Evolutionary conservation across 1,139 yeast genomes (phyloP).

Genomic region (Scheffersomyces titani): DNA sequence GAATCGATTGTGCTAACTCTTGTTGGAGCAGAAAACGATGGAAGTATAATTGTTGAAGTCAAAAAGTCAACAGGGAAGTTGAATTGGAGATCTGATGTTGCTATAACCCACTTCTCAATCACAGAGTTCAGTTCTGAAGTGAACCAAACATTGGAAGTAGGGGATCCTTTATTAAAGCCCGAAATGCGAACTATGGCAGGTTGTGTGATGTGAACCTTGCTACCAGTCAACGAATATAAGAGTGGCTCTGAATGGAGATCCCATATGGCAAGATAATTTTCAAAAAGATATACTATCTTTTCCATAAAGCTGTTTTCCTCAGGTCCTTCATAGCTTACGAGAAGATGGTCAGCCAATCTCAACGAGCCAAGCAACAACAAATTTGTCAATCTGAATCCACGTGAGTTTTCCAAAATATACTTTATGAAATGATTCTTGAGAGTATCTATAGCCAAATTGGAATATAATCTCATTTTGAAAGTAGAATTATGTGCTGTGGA

Average conservation of each 20-base stretch:
- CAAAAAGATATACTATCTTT: conserved; percentile 33
- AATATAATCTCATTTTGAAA: conserved; percentile 18
- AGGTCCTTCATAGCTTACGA: conserved; percentile 16
- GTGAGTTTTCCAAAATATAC: conserved; percentile 25
- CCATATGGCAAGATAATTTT: conserved; percentile 32
- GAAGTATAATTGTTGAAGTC: conserved; percentile 35
- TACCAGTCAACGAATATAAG: background rate
- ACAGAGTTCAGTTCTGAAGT: conserved; percentile 26
- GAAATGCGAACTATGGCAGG: conserved; percentile 15
- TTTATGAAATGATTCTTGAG: conserved; percentile 32
- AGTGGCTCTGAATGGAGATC: background rate
- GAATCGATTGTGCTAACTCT: background rate
- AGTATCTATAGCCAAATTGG: conserved; percentile 20
- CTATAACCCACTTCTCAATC: conserved; percentile 49
- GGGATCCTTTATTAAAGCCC: background rate
- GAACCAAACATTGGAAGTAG: conserved; percentile 13
- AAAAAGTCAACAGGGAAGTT: conserved; percentile 36
- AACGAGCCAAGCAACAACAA: conserved; percentile 36
- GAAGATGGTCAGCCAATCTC: conserved; percentile 38
- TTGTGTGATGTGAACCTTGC: conserved; percentile 16
- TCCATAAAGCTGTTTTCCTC: conserved; percentile 5
- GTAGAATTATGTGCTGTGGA: conserved; percentile 16
- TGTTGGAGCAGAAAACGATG: conserved; percentile 4
- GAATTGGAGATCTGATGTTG: conserved; percentile 34
- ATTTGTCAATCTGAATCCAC: conserved; percentile 23